phyloP scores from a whole-genome alignment of 2,329 filamentous ascomycete genomes.

The Cordyceps cicadae region DNA sequence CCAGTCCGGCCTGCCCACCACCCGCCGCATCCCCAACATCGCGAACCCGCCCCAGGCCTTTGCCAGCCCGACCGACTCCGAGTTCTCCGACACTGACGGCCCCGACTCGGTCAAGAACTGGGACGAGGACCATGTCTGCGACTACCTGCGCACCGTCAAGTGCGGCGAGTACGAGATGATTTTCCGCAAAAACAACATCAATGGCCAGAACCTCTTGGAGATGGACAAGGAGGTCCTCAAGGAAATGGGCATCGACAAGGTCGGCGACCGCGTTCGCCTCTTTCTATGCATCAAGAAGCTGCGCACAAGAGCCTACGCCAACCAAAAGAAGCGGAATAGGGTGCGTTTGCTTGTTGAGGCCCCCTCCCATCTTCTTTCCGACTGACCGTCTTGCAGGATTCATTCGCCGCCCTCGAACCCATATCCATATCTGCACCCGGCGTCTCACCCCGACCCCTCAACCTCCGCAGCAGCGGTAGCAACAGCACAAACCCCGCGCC shows the following conservation, averaged over 20 bases:
- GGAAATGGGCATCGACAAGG: conserved; percentile 97
- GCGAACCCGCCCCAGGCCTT: conserved; percentile 49
- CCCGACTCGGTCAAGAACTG: conserved; percentile 73
- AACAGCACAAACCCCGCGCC: conserved; percentile 25
- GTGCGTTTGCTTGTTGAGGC: conserved; percentile 41
- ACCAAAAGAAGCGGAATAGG: conserved; percentile 76
- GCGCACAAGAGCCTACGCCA: conserved; percentile 65
- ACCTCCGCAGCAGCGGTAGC: conserved; percentile 40
- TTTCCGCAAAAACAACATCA: conserved; percentile 91
- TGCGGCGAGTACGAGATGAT: conserved; percentile 89
- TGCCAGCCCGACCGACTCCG: conserved; percentile 80
- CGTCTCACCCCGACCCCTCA: conserved; percentile 45
- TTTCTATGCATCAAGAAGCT: conserved; percentile 79
- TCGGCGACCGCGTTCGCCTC: conserved; percentile 89
- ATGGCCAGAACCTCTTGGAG: conserved; percentile 90
- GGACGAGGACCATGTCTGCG: conserved; percentile 85
- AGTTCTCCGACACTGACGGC: conserved; percentile 77
- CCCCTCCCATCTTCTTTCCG: background rate
- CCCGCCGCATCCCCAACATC: conserved; percentile 44
- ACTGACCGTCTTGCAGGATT: conserved; percentile 50
- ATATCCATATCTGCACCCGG: conserved; percentile 33
- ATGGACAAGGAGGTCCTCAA: conserved; percentile 95
- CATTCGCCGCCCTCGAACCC: conserved; percentile 66
- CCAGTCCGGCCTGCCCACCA: conserved; percentile 41
- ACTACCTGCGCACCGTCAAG: conserved; percentile 85